phyloP scores from a whole-genome alignment of 495 filamentous ascomycete genomes.

The Ramalina peruviana region DNA sequence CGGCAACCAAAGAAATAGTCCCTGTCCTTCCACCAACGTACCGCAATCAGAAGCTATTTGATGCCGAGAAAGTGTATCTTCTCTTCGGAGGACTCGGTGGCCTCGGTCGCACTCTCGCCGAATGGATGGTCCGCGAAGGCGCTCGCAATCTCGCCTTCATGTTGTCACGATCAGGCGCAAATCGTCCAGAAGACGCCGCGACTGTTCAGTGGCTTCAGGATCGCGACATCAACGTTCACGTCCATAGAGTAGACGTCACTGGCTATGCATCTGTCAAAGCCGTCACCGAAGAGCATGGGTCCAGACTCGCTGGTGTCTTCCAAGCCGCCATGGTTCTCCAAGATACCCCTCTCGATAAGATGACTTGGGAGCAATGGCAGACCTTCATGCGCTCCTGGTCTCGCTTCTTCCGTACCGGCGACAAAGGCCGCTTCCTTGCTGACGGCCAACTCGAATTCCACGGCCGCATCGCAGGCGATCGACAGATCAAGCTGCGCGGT shows the following conservation, averaged over 20 bases:
- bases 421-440: constrained; percentile 54
- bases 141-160: constrained; percentile 41
- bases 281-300: constrained; percentile 24
- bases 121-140: constrained; percentile 43
- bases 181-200: constrained; percentile 15
- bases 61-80: constrained; percentile 34
- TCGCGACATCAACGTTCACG: constrained; percentile 14
- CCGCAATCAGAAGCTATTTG: constrained; percentile 15
- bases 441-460: constrained; percentile 67
- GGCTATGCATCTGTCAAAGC: constrained; percentile 13
- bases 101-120: constrained; percentile 37
- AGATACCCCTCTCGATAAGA: constrained; percentile 43
- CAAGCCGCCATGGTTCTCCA: constrained; percentile 30
- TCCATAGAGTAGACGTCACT: constrained; percentile 27
- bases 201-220: constrained; percentile 11
- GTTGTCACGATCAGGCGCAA: constrained; percentile 32
- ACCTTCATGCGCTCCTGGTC: constrained; percentile 38
- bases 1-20: constrained; percentile 6
- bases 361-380: constrained; percentile 36
- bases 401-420: constrained; percentile 70
- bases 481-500: constrained; percentile 70
- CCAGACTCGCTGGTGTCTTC: constrained; percentile 38
- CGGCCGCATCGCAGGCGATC: constrained; percentile 59
- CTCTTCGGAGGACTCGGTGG: constrained; percentile 47
- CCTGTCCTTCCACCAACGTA: constrained; percentile 3